Percentiles rank a stretch among this genome's conserved stretches.
Conservation (phyloP, 768 basidiomycete species). For the Phaffia tasmanica region DNA sequence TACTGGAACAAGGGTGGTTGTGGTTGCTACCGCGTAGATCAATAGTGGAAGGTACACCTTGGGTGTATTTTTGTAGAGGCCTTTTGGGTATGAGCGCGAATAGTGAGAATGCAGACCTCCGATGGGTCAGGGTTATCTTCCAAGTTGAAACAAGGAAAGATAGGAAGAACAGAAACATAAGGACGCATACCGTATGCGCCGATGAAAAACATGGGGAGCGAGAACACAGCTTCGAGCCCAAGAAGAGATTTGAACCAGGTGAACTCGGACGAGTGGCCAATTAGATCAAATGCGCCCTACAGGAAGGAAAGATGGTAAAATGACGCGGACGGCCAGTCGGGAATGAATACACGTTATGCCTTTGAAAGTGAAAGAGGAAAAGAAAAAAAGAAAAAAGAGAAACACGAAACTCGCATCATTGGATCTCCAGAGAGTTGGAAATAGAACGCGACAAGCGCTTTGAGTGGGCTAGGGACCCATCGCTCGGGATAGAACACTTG, state of each 20-base stretch:
- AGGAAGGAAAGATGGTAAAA: neutral
- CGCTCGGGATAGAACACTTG: slow-evolving; percentile 48
- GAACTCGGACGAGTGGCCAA: neutral
- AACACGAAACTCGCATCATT: slow-evolving; percentile 25
- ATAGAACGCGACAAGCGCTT: slow-evolving; percentile 44
- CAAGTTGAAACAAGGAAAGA: no score
- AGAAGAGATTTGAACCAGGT: slow-evolving; percentile 28
- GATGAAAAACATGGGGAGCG: slow-evolving; percentile 66
- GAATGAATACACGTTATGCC: neutral
- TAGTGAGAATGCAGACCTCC: neutral
- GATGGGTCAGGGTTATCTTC: neutral
- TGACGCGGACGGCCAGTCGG: neutral
- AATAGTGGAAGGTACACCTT: slow-evolving; percentile 54
- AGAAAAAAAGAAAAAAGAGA: neutral
- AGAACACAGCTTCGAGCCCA: slow-evolving; percentile 40
- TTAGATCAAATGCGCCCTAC: neutral
- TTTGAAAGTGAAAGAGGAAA: slow-evolving; percentile 1
- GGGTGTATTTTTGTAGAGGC: slow-evolving; percentile 38
- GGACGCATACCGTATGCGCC: slow-evolving; percentile 41
- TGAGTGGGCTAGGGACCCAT: slow-evolving; percentile 43
- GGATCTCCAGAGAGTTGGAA: slow-evolving; percentile 26
- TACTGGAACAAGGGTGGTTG: slow-evolving; percentile 67
- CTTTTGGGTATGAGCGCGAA: neutral
- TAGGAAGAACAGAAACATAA: slow-evolving; percentile 14
- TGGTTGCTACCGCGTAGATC: slow-evolving; percentile 64